Percentiles rank a stretch among this genome's conserved stretches.
Evolutionary conservation across 495 filamentous ascomycete genomes (phyloP).

Genomic region (Tetracladium setigerum): DNA sequence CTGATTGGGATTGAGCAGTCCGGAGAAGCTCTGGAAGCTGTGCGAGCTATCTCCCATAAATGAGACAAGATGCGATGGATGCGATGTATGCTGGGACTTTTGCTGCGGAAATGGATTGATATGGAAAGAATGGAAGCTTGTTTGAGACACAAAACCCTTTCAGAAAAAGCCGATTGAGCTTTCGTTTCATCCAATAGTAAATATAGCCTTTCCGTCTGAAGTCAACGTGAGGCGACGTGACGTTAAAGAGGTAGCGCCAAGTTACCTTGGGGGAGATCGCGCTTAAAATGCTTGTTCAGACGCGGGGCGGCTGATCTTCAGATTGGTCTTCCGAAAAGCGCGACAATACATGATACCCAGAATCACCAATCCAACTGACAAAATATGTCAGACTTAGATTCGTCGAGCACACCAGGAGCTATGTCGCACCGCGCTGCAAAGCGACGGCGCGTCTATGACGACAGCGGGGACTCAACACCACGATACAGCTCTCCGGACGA

Average conservation of each 20-base stretch:
- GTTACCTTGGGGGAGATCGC: too few relatives aligned
- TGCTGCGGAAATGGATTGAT: too few relatives aligned
- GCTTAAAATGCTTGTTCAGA: background rate
- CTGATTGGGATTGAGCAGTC: background rate
- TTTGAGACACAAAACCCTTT: too few relatives aligned
- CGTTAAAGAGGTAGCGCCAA: too few relatives aligned
- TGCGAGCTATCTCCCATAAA: too few relatives aligned
- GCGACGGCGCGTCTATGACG: slow-evolving; percentile 18
- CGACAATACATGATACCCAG: background rate
- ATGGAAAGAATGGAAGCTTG: too few relatives aligned
- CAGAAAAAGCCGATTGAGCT: too few relatives aligned
- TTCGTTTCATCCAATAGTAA: too few relatives aligned
- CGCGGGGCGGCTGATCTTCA: background rate
- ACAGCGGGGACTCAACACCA: slow-evolving; percentile 24
- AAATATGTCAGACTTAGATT: slow-evolving; percentile 31
- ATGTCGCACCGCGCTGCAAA: slow-evolving; percentile 12
- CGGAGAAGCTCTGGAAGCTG: background rate
- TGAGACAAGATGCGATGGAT: background rate
- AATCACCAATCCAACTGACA: background rate
- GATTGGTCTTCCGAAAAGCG: background rate
- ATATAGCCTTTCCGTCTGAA: too few relatives aligned
- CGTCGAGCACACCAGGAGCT: slow-evolving; percentile 17
- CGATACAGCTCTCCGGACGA: slow-evolving; percentile 47
- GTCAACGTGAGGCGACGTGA: too few relatives aligned
- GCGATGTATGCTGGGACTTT: too few relatives aligned